A percentile compares a stretch with the other conserved stretches of the same genome.
Conservation (phyloP, 106 monocot species). For the Acanthochlamys bracteata region DNA sequence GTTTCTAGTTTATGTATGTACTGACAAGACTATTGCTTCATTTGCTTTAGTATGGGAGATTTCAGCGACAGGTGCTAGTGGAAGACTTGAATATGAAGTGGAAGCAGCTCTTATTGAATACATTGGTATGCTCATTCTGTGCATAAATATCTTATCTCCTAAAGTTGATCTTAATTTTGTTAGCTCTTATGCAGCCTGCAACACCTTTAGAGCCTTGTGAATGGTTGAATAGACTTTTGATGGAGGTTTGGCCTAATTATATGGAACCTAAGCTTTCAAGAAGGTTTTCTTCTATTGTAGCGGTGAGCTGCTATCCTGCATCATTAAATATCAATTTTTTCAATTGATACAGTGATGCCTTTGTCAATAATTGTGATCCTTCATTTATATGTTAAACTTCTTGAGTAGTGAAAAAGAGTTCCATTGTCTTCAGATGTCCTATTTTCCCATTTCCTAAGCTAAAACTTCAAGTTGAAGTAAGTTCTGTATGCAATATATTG, state of each 20-base stretch:
- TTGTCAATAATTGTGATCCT: too few species aligned
- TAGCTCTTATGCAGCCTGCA: constrained; percentile 34
- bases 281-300: constrained; percentile 67
- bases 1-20: not conserved
- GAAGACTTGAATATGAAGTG: constrained; percentile 75
- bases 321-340: not conserved
- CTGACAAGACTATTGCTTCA: constrained; percentile 2
- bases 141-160: not conserved
- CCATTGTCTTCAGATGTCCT: too few species aligned
- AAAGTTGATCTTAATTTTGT: constrained; percentile 1
- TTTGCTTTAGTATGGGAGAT: constrained; percentile 56
- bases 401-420: too few species aligned
- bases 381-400: too few species aligned
- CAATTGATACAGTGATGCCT: too few species aligned
- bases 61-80: constrained; percentile 48
- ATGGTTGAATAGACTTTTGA: constrained; percentile 80
- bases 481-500: too few species aligned
- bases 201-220: constrained; percentile 81
- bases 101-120: constrained; percentile 69
- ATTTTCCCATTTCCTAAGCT: too few species aligned
- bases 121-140: constrained; percentile 35
- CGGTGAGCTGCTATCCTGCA: constrained; percentile 28
- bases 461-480: too few species aligned
- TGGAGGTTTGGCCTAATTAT: constrained; percentile 92
- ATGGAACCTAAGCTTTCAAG: constrained; percentile 80